Conservation (phyloP, 257 asterid genomes). For the Orobanche coerulescens region DNA sequence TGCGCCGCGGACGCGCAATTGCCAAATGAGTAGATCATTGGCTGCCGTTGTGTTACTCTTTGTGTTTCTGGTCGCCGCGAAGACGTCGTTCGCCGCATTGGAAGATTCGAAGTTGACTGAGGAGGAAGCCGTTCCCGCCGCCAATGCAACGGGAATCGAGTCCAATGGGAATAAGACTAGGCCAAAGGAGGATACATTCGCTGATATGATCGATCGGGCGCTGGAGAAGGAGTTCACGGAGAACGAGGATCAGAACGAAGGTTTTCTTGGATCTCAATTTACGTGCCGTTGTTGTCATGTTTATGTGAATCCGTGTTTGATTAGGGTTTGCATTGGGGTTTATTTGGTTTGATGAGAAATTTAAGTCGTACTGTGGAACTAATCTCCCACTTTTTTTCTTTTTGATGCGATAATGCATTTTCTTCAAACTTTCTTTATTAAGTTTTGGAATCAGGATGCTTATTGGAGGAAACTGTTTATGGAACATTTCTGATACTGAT, state of each 20-base stretch:
- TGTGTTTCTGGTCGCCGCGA: slow-evolving; percentile 24
- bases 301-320: not conserved
- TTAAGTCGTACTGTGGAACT: not conserved
- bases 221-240: slow-evolving; percentile 89
- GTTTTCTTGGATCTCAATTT: slow-evolving; percentile 49
- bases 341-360: slow-evolving; percentile 5
- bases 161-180: slow-evolving; percentile 36
- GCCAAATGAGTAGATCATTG: slow-evolving; percentile 54
- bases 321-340: slow-evolving; percentile 31
- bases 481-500: not conserved
- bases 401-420: not conserved
- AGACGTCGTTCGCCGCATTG: slow-evolving; percentile 26
- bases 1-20: slow-evolving; percentile 56
- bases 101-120: slow-evolving; percentile 34
- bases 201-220: slow-evolving; percentile 96
- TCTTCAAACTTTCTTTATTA: not conserved
- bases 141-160: slow-evolving; percentile 34
- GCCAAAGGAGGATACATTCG: slow-evolving; percentile 71
- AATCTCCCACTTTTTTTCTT: no score
- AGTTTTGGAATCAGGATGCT: slow-evolving; percentile 17
- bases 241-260: slow-evolving; percentile 79
- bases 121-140: slow-evolving; percentile 16
- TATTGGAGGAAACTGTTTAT: not conserved
- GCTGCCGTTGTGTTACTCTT: slow-evolving; percentile 24
- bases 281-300: slow-evolving; percentile 1